Base-by-base conservation (phyloP, 2,329 filamentous ascomycete genomes). In the Falciphora oryzae region DNA sequence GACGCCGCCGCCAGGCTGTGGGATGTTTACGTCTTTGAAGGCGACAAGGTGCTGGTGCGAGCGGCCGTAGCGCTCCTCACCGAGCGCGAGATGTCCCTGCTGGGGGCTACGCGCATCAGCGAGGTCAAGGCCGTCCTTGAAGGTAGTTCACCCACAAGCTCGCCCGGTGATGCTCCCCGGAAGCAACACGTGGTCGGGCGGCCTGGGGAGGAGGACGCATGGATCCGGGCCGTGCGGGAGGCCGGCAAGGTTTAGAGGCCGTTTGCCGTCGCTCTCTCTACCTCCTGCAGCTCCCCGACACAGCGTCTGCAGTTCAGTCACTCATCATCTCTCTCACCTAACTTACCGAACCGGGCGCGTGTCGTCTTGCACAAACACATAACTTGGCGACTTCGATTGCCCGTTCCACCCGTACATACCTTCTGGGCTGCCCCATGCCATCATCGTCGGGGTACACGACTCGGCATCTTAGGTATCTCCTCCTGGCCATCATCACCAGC, bases 11-110 rank as follows among this genome's bases (percentile, higher is more conserved):
- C 87, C 1, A 80, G 92, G 2, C 76, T 95, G 16, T 94, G 90
- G 90, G 92, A 96, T 68, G 85, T 94, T 0, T 92, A 91, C 69
- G 86, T 91, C 3, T 92, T 96, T 68, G 92, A 96, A 72, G 90
- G 91, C 31, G 92, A 96, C 68, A 80, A 84, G 1, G 80, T 91
- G 1, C 78, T 93, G 0, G 83, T 94, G 8, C 80, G 90, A 0
- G 89, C 89, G 1, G 89, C 85, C 0, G 87, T 93, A 0, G 91
- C 89, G 0, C 78, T 91, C 25, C 74, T 95, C 27, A 69, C 84
- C 6, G 77, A 79, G 35, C 78, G 77, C 25, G 84, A 86, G 70
- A 83, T 83, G 75, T 72, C 77, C 1, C 74, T 87, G 3, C 77
- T 86, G 1, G 77, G 79, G 11, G 76, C 80, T 14, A 78, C 77